These are phyloP conservation scores for Gynostemma pentaphyllum DNA, from an alignment of 306 rosid genomes.

Conservation along the genomic window DNA sequence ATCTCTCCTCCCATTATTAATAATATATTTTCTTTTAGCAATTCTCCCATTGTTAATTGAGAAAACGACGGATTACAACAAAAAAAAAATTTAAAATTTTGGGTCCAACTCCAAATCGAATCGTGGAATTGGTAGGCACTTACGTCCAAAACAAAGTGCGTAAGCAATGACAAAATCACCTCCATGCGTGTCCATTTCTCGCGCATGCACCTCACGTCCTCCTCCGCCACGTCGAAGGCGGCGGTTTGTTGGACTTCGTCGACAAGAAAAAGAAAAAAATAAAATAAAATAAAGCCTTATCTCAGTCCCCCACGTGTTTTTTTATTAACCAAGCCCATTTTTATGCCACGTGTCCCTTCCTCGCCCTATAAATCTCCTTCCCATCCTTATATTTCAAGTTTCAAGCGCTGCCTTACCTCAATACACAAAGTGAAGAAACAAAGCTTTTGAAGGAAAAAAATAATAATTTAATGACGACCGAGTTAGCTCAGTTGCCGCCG, in stretches of 20 bases:
- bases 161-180: constrained; percentile 83
- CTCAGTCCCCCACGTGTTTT: constrained; percentile 74
- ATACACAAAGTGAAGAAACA: not conserved
- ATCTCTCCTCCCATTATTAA: no score
- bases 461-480: constrained; percentile 30
- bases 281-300: no score
- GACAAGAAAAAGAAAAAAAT: not conserved
- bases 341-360: constrained; percentile 33
- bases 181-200: constrained; percentile 18
- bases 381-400: constrained; percentile 46
- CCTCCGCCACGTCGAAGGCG: constrained; percentile 33
- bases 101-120: no score
- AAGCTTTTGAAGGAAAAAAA: not conserved
- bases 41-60: no score
- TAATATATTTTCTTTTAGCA: no score
- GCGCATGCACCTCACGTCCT: constrained; percentile 34
- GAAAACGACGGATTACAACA: no score
- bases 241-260: constrained; percentile 6
- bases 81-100: no score
- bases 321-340: constrained; percentile 14
- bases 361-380: constrained; percentile 31
- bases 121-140: constrained; percentile 22
- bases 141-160: constrained; percentile 51
- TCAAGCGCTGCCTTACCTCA: constrained; percentile 48
- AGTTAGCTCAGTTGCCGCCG: constrained; percentile 59